phyloP scores from a whole-genome alignment of 1,284 basidiomycete genomes.

The Coniferiporia sulphurascens region DNA sequence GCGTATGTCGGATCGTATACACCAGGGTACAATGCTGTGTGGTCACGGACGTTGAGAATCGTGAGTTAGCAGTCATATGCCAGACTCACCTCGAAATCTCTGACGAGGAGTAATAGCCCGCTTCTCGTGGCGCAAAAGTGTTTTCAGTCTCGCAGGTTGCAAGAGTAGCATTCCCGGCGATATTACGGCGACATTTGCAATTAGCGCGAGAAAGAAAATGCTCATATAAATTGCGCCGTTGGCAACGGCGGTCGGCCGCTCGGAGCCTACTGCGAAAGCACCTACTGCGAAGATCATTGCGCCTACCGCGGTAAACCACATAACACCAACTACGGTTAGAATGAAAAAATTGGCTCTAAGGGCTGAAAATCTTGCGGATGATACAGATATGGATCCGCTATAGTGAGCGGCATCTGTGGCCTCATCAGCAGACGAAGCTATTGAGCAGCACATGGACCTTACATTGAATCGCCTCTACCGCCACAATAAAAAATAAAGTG shows the following conservation, averaged over 20 bases:
- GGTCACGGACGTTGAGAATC: background rate
- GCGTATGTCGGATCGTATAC: constrained; percentile 65
- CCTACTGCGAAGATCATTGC: constrained; percentile 62
- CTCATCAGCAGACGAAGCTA: background rate
- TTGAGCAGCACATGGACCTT: constrained; percentile 27
- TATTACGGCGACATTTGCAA: constrained; percentile 65
- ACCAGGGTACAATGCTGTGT: constrained; percentile 64
- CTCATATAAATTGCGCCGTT: constrained; percentile 71
- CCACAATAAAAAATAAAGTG: constrained; percentile 51
- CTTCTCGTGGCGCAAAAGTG: constrained; percentile 47
- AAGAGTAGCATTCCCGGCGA: constrained; percentile 66
- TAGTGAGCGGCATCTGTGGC: constrained; percentile 44
- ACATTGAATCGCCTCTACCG: constrained; percentile 54
- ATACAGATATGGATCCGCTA: constrained; percentile 56
- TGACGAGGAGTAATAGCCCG: constrained; percentile 69
- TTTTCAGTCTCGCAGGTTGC: constrained; percentile 60
- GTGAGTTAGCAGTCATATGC: background rate
- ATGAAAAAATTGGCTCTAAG: constrained; percentile 70
- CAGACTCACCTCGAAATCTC: constrained; percentile 62
- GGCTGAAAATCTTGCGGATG: constrained; percentile 50
- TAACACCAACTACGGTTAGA: constrained; percentile 45
- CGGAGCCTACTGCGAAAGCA: constrained; percentile 43
- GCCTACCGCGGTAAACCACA: constrained; percentile 64
- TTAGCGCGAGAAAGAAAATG: constrained; percentile 54
- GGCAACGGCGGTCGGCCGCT: constrained; percentile 46